These are phyloP conservation scores for Camillea tinctor DNA, from an alignment of 2,329 filamentous ascomycete genomes.

Conservation along the genomic window DNA sequence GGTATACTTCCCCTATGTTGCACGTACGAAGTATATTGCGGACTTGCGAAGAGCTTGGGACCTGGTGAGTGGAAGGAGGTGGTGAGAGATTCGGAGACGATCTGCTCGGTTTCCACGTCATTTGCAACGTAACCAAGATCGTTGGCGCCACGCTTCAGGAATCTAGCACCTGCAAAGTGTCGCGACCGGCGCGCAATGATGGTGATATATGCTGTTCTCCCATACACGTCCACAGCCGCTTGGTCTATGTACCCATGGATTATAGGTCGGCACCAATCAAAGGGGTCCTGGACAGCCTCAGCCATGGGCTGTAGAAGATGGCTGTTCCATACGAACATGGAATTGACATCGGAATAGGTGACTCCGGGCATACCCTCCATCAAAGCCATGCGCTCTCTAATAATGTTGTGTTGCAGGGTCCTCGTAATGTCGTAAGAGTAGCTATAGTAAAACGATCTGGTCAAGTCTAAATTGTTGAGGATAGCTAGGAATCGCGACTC, in stretches of 20 bases:
- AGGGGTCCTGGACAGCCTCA: constrained; percentile 70
- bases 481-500: constrained; percentile 88
- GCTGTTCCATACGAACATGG: constrained; percentile 98
- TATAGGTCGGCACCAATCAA: constrained; percentile 94
- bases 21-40: constrained; percentile 92
- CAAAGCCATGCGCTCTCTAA: constrained; percentile 71
- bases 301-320: constrained; percentile 79
- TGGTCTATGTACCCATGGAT: constrained; percentile 97
- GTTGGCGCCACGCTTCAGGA: constrained; percentile 91
- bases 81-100: constrained; percentile 89
- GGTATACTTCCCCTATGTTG: constrained; percentile 97
- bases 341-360: constrained; percentile 68
- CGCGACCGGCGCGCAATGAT: constrained; percentile 90
- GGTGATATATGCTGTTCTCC: constrained; percentile 84
- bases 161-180: constrained; percentile 90
- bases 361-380: constrained; percentile 61
- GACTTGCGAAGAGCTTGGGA: constrained; percentile 79
- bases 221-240: constrained; percentile 80
- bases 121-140: constrained; percentile 95
- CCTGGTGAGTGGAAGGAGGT: constrained; percentile 95
- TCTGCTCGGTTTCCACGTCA: constrained; percentile 98
- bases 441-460: constrained; percentile 94
- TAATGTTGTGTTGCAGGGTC: constrained; percentile 90
- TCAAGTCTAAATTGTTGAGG: constrained; percentile 86
- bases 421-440: constrained; percentile 96